Conservation (phyloP, 352 stramenopile genomes). For the Phytophthora tentaculata region DNA sequence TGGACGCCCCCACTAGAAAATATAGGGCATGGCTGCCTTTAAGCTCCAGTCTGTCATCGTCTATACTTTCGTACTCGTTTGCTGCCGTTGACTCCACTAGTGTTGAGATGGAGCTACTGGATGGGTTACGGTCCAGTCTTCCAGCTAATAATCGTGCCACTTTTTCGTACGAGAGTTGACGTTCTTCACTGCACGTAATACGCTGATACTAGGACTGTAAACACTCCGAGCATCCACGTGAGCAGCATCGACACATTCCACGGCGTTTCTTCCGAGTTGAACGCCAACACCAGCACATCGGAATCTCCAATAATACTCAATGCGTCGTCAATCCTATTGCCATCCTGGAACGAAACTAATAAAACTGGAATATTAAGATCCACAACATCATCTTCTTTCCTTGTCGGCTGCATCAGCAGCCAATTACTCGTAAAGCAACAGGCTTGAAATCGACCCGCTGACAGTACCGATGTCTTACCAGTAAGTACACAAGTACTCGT, state of each 20-base stretch:
- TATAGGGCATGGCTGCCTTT: constrained; percentile 55
- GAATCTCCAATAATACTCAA: constrained; percentile 21
- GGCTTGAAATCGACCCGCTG: constrained; percentile 37
- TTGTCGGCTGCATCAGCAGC: constrained; percentile 41
- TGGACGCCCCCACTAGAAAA: constrained; percentile 65
- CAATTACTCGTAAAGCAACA: constrained; percentile 61
- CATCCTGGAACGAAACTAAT: constrained; percentile 49
- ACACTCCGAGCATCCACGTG: constrained; percentile 64
- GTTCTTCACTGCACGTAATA: constrained; percentile 63
- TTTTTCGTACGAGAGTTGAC: constrained; percentile 58
- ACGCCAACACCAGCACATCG: constrained; percentile 33
- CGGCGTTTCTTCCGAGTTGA: constrained; percentile 52
- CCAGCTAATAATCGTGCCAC: constrained; percentile 35
- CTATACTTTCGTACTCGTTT: constrained; percentile 41
- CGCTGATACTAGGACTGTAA: constrained; percentile 48
- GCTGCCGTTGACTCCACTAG: constrained; percentile 13
- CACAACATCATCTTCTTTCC: neutral
- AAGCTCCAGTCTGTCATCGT: constrained; percentile 51
- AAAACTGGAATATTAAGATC: constrained; percentile 43
- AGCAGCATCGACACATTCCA: constrained; percentile 76
- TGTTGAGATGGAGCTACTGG: constrained; percentile 27
- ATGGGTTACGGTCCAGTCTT: constrained; percentile 16
- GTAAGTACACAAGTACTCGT: constrained; percentile 49
- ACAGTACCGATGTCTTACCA: constrained; percentile 1
- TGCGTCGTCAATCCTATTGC: constrained; percentile 36